Percentiles rank a stretch among this genome's conserved stretches.
These are phyloP conservation scores for Hibiscus mutabilis DNA, from an alignment of 345 rosid species.

Conservation along the genomic window DNA sequence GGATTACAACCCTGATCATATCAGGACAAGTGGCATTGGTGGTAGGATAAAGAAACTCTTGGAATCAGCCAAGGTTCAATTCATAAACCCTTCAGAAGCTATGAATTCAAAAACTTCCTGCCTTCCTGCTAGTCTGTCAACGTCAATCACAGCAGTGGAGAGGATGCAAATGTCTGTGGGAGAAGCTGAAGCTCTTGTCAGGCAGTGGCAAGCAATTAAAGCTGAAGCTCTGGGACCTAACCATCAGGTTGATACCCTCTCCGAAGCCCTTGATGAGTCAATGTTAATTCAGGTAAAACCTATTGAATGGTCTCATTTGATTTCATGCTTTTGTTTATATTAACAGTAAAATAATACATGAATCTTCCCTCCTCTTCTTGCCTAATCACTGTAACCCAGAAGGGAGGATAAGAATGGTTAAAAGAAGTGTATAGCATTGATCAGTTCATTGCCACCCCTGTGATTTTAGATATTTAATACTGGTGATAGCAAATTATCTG, in stretches of 20 bases:
- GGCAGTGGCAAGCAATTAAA: constrained; percentile 84
- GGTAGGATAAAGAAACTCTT: constrained; percentile 43
- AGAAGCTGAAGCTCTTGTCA: constrained; percentile 87
- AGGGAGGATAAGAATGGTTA: background rate
- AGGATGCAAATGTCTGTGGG: constrained; percentile 64
- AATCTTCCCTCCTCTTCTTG: background rate
- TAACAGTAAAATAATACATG: background rate
- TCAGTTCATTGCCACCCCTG: background rate
- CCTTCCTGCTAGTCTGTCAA: constrained; percentile 41
- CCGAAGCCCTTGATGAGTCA: constrained; percentile 74
- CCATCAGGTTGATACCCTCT: constrained; percentile 57
- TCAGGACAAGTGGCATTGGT: constrained; percentile 28
- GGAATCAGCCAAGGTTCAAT: constrained; percentile 34
- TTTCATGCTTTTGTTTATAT: background rate
- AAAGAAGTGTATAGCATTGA: background rate
- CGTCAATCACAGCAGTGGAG: constrained; percentile 27
- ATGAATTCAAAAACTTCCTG: constrained; percentile 25
- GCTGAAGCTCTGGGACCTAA: constrained; percentile 87
- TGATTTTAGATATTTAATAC: background rate
- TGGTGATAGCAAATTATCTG: background rate
- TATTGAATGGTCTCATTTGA: background rate
- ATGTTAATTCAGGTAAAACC: constrained; percentile 80
- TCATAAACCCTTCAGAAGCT: constrained; percentile 30
- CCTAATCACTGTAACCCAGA: background rate
- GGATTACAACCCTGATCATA: constrained; percentile 21